Evolutionary conservation across 345 rosid genomes (phyloP).

Genomic region (Microcos paniculata): DNA sequence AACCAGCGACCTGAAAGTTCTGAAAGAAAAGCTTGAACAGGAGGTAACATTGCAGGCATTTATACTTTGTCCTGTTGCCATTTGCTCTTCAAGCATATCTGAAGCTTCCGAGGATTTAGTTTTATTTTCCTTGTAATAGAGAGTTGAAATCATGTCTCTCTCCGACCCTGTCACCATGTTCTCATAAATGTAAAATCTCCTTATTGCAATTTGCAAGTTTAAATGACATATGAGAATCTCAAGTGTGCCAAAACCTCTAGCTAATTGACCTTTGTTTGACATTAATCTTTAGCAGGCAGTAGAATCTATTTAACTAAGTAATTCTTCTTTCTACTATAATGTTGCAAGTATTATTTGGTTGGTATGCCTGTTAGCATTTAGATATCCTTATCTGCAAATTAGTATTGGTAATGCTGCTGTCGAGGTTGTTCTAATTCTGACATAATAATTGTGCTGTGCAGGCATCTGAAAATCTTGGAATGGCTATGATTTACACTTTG

Average conservation of each 20-base stretch:
- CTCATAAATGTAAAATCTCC: neutral
- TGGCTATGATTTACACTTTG: constrained; percentile 95
- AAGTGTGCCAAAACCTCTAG: neutral
- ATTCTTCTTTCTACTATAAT: neutral
- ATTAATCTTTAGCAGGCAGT: neutral
- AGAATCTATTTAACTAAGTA: neutral
- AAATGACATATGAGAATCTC: neutral
- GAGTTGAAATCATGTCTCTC: neutral
- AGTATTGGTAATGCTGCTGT: no score
- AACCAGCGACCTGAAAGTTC: constrained; percentile 56
- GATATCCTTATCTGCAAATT: neutral
- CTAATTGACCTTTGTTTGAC: neutral
- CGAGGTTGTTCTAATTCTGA: constrained; percentile 11
- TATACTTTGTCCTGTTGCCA: neutral
- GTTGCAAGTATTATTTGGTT: constrained; percentile 4
- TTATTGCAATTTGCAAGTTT: neutral
- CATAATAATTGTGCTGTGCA: constrained; percentile 20
- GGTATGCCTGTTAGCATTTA: neutral
- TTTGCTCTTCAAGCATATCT: constrained; percentile 1
- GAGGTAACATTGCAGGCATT: constrained; percentile 54
- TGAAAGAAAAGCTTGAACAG: constrained; percentile 85
- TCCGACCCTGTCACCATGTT: no score
- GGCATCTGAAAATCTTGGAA: constrained; percentile 95
- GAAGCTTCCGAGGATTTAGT: neutral
- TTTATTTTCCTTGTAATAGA: neutral